phyloP scores from a whole-genome alignment of 1,139 yeast genomes.

The Hyphopichia wangnamkhiaoensis region DNA sequence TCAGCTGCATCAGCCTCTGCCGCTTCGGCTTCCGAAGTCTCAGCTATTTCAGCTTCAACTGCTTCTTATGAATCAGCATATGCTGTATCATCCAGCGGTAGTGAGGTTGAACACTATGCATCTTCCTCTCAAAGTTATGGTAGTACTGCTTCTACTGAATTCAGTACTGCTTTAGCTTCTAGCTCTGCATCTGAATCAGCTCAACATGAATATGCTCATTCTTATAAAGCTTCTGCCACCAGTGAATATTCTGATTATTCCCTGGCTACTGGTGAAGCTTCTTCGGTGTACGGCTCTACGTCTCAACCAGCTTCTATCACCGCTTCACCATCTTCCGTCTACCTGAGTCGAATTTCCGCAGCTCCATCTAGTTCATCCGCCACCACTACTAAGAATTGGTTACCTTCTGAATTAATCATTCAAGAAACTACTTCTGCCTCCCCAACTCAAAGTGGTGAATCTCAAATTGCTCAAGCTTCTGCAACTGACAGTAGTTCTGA shows the following conservation, averaged over 20 bases:
- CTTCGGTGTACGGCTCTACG: too few species aligned
- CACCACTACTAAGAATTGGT: slow-evolving; percentile 39
- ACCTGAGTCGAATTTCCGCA: neutral
- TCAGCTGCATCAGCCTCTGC: slow-evolving; percentile 1
- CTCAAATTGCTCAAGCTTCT: slow-evolving; percentile 33
- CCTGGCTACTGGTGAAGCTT: too few species aligned
- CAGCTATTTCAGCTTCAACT: neutral
- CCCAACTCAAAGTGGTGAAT: slow-evolving; percentile 26
- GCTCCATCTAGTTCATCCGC: slow-evolving; percentile 11
- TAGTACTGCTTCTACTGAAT: neutral
- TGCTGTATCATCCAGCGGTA: too few species aligned
- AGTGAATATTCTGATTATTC: too few species aligned
- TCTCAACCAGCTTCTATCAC: neutral
- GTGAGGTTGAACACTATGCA: too few species aligned
- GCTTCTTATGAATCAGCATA: slow-evolving; percentile 1
- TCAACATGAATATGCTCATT: too few species aligned
- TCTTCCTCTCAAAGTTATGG: neutral
- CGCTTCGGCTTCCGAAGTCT: neutral
- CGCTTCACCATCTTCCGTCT: neutral
- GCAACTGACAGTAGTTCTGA: slow-evolving; percentile 30
- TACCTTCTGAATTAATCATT: slow-evolving; percentile 47
- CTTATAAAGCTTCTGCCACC: too few species aligned
- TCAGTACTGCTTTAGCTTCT: neutral
- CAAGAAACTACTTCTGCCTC: slow-evolving; percentile 31
- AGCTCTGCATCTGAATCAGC: neutral